Conservation (phyloP, 2,329 filamentous ascomycete genomes). For the Fusarium mundagurra region DNA sequence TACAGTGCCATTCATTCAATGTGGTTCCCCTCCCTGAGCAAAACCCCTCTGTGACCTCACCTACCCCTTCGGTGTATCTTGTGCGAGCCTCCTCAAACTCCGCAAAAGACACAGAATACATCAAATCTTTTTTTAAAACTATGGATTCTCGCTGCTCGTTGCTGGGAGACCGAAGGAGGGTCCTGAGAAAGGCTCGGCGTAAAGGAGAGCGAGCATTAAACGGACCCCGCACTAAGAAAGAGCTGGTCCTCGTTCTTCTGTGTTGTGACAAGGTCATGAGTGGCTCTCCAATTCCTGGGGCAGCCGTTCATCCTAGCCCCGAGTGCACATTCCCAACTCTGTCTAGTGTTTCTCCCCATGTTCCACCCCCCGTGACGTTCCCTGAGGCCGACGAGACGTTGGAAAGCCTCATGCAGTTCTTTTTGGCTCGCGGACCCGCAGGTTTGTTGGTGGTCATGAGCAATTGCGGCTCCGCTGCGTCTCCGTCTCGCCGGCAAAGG, state of each 20-base stretch:
- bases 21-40: slow-evolving; percentile 8
- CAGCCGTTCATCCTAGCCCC: slow-evolving; percentile 35
- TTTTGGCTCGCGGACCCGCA: slow-evolving; percentile 43
- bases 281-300: slow-evolving; percentile 35
- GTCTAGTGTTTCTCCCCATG: slow-evolving; percentile 3
- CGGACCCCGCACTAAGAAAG: slow-evolving; percentile 35
- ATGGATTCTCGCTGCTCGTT: slow-evolving; percentile 6
- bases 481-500: slow-evolving; percentile 40
- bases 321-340: neutral
- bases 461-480: slow-evolving; percentile 45
- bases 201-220: slow-evolving; percentile 40
- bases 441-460: slow-evolving; percentile 9
- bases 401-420: slow-evolving; percentile 6
- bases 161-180: slow-evolving; percentile 16
- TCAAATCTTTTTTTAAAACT: neutral
- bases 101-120: neutral
- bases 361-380: slow-evolving; percentile 35
- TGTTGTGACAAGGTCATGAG: slow-evolving; percentile 4
- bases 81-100: neutral
- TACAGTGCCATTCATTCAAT: slow-evolving; percentile 1
- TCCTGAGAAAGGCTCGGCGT: slow-evolving; percentile 32
- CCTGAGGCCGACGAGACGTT: slow-evolving; percentile 36
- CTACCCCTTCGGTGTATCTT: neutral
- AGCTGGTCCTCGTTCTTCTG: neutral
- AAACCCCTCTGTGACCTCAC: neutral